Conservation (phyloP, 139 green algal species). For the Picochlorum sp. region DNA sequence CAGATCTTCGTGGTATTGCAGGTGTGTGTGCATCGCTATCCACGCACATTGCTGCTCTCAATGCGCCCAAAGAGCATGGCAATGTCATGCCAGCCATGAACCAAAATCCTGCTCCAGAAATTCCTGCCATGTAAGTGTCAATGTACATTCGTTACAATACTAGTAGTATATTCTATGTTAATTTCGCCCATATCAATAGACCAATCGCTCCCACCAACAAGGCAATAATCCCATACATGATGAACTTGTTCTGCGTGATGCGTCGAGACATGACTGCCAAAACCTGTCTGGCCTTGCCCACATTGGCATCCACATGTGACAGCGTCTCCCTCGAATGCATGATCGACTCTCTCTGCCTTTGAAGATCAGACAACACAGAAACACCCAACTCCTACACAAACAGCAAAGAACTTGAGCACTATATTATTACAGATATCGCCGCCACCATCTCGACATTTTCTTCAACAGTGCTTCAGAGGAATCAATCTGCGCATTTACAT, state of each 20-base stretch:
- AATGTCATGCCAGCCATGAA: no score
- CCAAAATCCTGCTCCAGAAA: no score
- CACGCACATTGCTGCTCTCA: no score
- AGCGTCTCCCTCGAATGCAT: conserved; percentile 70
- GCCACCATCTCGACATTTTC: conserved; percentile 33
- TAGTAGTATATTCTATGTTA: conserved; percentile 1
- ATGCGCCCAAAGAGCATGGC: no score
- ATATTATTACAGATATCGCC: conserved; percentile 6
- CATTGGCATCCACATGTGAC: conserved; percentile 82
- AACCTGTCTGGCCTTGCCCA: conserved; percentile 72
- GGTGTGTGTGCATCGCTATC: no score
- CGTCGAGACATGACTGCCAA: conserved; percentile 74
- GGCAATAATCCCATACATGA: conserved; percentile 40
- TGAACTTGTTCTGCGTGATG: conserved; percentile 83
- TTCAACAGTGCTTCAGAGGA: conserved; percentile 21
- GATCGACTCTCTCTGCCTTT: conserved; percentile 90
- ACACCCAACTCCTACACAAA: conserved; percentile 80
- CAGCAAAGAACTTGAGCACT: background rate
- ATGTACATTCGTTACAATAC: background rate
- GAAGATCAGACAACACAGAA: conserved; percentile 83
- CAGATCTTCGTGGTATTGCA: no score
- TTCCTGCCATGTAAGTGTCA: no score
- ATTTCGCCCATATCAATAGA: conserved; percentile 48
- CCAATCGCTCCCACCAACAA: conserved; percentile 39
- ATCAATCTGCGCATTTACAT: conserved; percentile 30